phyloP scores from a whole-genome alignment of 148 eudicot species.

The Dysphania ambrosioides region DNA sequence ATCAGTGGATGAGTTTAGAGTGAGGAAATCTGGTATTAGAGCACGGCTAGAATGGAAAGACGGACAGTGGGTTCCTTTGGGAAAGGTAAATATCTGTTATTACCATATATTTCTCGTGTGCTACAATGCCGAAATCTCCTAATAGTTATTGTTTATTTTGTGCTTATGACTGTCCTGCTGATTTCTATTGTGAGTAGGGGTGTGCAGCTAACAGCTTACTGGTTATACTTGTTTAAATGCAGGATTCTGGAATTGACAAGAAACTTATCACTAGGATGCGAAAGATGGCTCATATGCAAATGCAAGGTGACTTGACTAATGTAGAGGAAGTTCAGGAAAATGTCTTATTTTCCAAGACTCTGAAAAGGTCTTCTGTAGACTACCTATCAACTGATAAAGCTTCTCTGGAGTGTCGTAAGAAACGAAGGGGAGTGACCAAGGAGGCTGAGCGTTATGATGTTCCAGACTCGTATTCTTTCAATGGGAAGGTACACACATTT shows the following conservation, averaged over 20 bases:
- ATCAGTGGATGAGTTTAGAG: constrained; percentile 31
- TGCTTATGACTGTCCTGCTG: background rate
- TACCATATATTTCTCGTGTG: background rate
- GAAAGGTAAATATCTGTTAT: constrained; percentile 28
- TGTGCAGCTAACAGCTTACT: background rate
- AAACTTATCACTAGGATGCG: constrained; percentile 14
- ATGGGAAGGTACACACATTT: constrained; percentile 49
- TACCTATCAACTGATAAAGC: constrained; percentile 1
- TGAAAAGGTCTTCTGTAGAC: constrained; percentile 7
- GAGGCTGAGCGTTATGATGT: background rate
- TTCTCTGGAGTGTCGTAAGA: background rate
- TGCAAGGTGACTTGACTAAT: constrained; percentile 1
- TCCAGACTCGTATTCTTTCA: constrained; percentile 21
- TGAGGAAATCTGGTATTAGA: constrained; percentile 33
- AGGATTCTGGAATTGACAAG: constrained; percentile 16
- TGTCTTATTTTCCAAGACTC: background rate
- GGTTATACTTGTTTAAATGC: background rate
- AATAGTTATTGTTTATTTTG: background rate
- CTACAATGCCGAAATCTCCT: background rate
- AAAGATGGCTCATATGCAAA: constrained; percentile 9
- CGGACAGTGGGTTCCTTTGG: constrained; percentile 35
- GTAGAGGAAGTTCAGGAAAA: background rate
- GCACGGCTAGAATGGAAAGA: constrained; percentile 38
- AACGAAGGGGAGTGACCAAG: constrained; percentile 18
- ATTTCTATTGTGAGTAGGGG: background rate